A percentile compares a stretch with the other conserved stretches of the same genome.
phyloP scores from a whole-genome alignment of 1,139 yeast species.

The Scheffersomyces segobiensis region DNA sequence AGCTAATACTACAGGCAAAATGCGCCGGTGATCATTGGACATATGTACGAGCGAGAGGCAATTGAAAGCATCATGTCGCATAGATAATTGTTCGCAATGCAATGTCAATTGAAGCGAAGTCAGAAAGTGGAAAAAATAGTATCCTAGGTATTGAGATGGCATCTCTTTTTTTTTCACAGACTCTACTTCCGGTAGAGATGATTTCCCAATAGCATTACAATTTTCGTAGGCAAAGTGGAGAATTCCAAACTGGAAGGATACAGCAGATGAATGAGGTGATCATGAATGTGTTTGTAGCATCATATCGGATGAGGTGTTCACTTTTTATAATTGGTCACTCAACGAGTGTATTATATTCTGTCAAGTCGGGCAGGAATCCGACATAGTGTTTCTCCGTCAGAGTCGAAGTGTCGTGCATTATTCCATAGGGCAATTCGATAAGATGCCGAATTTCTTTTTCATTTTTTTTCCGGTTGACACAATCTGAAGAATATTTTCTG shows the following conservation, averaged over 20 bases:
- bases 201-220: background rate
- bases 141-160: background rate
- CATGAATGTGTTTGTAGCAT: background rate
- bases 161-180: background rate
- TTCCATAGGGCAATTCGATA: background rate
- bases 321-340: background rate
- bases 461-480: background rate
- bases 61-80: background rate
- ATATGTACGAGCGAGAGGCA: background rate
- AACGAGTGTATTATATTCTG: too few relatives aligned
- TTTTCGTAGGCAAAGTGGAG: background rate
- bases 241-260: too few relatives aligned
- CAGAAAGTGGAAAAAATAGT: background rate
- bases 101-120: background rate
- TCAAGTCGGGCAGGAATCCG: background rate
- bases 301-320: background rate
- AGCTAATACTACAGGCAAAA: background rate
- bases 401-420: background rate
- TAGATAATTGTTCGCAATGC: background rate
- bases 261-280: too few relatives aligned
- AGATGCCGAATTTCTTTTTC: background rate
- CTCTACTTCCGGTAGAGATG: background rate
- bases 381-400: background rate
- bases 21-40: background rate
- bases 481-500: background rate